Evolutionary conservation across 1,284 basidiomycete genomes (phyloP), one percentile per base, ranked within the genome.

Genomic region (Puccinia polysora): DNA sequence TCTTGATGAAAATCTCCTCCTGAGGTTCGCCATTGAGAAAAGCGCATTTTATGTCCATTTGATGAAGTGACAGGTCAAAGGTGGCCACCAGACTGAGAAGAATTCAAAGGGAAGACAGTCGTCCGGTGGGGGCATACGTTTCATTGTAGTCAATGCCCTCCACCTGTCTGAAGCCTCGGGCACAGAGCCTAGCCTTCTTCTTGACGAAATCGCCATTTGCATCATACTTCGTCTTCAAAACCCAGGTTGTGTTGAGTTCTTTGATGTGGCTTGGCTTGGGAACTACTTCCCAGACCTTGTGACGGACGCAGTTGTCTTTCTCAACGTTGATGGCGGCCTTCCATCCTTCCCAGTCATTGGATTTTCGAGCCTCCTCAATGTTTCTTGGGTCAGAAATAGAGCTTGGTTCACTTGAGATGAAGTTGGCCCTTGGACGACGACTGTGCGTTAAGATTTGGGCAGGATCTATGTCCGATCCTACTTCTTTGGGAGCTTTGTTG

Each of bases 61-160:
- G 62, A 25, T 64, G 62, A 18, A 64, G 14, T 18, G 45, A 38
- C 36, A 20, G 36, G 4, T 34, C 43, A 23, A 28, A 23, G 15
- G 47, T 14, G 1, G 62, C 62, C 4, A 23, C 36, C 2, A 45
- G 30, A 7, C 43, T 43, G 28, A 64, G 28, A 2, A 64, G 62
- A 2, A 64, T 40, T 7, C 43, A 23, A 12, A 64, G 40, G 4
- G 62, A 14, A 30, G 15, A 25, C 25, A 50, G 10, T 25, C 47
- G 4, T 2, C 62, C 62, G 7, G 62, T 64, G 4, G 62, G 62
- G 2, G 62, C 40, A 7, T 47, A 64, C 14, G 43, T 64, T n/a
- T 64, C 23, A 18, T 64, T 47, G 25, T 47, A 64, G 25, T 64
- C 28, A 2, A 64, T 20, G 2, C 62, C 62, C 25, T 64, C 62